Base-by-base conservation (phyloP, 306 rosid species). In the Erythrophleum fordii region DNA sequence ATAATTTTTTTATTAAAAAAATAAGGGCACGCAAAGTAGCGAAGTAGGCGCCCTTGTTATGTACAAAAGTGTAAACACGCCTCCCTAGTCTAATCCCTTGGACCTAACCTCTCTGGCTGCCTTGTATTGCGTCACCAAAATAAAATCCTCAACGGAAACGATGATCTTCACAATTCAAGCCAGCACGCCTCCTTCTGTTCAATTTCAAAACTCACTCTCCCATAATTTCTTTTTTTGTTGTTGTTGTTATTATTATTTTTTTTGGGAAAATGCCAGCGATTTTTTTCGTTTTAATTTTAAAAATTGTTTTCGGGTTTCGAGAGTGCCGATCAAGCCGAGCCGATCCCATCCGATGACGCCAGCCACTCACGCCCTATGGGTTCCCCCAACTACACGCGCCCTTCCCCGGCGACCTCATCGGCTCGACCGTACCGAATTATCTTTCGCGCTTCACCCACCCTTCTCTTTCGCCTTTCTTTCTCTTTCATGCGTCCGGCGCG, bases 381-480 rank as follows among this genome's bases (percentile, higher is more conserved):
- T 51, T 79, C 67, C 67, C 65, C 56, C 46, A 48, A 48, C 75
- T 18, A 22, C 84, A 81, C 84, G 81, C 80, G 84, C 83, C 76
- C 75, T 34, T 80, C 73, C 83, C 86, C 89, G 88, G 88, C 88
- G 88, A 82, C 85, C 73, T 51, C 86, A 82, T 53, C 88, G 88
- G 83, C 86, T 78, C 86, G 84, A 74, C 88, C 81, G 86, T 83
- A 77, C 86, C 88, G 90, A 84, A 85, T 84, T 83, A 80, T 84
- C 81, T 80, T 44, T 26, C 58, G 76, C 79, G 28, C 22, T 55
- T 35, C 81, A 46, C 58, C 75, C 59, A 56, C 46, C 85, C 90
- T 80, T 77, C 87, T 72, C 92, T 87, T 71, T 86, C 85, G 86
- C 81, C 87, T 69, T 26, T 69, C 73, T 25, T 55, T 69, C 51